A percentile compares a stretch with the other conserved stretches of the same genome.
phyloP scores from a whole-genome alignment of 495 filamentous ascomycete species.

The Chaetomium cochliodes region DNA sequence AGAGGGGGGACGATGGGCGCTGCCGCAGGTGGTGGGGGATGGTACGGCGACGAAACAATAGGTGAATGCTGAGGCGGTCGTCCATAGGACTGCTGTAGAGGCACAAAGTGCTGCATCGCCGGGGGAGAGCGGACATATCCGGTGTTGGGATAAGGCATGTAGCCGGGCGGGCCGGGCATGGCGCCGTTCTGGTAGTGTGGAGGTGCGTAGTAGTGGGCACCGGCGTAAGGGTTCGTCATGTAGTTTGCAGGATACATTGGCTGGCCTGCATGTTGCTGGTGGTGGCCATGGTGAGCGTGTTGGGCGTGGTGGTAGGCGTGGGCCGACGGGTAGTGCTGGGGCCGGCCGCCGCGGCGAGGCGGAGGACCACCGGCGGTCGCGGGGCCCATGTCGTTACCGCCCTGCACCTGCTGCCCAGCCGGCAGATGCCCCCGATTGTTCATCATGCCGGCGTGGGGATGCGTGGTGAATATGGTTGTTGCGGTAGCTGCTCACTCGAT shows the following conservation, averaged over 20 bases:
- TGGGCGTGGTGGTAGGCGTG: conserved; percentile 33
- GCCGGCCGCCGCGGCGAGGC: conserved; percentile 37
- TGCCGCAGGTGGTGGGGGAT: conserved; percentile 41
- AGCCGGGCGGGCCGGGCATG: conserved; percentile 34
- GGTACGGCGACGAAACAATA: conserved; percentile 40
- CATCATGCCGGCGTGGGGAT: conserved; percentile 60
- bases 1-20: conserved; percentile 31
- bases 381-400: conserved; percentile 45
- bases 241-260: conserved; percentile 45
- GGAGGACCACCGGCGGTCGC: conserved; percentile 31
- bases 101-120: conserved; percentile 44
- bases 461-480: conserved; percentile 38
- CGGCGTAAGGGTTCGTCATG: conserved; percentile 33
- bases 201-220: conserved; percentile 35
- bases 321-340: conserved; percentile 39
- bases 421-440: conserved; percentile 60
- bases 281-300: conserved; percentile 27
- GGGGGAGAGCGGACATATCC: conserved; percentile 40
- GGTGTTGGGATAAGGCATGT: conserved; percentile 43
- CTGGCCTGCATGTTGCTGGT: conserved; percentile 37
- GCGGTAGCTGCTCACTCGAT: conserved; percentile 51
- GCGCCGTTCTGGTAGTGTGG: conserved; percentile 43
- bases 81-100: conserved; percentile 44
- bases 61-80: conserved; percentile 46
- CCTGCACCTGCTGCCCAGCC: conserved; percentile 59